A percentile compares a stretch with the other conserved stretches of the same genome.
phyloP scores from a whole-genome alignment of 192 early-diverging fungal species.

The Coemansia sp. region DNA sequence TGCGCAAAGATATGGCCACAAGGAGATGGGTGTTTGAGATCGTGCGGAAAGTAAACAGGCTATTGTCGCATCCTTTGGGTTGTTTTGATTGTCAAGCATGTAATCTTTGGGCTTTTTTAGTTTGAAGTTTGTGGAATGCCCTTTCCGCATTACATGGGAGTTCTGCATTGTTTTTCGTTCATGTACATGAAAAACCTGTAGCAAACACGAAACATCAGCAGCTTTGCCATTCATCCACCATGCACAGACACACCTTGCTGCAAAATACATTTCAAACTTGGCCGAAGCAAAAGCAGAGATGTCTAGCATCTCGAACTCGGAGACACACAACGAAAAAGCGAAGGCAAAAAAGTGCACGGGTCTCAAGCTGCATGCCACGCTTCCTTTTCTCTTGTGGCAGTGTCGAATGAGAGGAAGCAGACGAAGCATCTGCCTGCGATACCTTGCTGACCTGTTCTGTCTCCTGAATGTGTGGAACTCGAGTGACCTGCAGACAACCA shows the following conservation, averaged over 20 bases:
- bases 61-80: background rate
- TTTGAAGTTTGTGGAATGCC: background rate
- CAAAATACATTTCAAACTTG: background rate
- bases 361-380: background rate
- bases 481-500: background rate
- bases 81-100: background rate
- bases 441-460: too few relatives aligned
- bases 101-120: background rate
- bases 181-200: background rate
- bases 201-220: background rate
- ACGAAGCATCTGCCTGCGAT: background rate
- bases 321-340: background rate
- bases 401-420: background rate
- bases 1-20: too few relatives aligned
- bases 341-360: background rate
- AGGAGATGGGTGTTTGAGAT: too few relatives aligned
- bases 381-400: background rate
- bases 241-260: background rate
- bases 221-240: background rate
- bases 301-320: background rate
- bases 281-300: background rate
- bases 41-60: background rate
- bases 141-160: background rate
- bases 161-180: conserved; percentile 1
- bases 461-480: too few relatives aligned